Base-by-base conservation (phyloP, 495 filamentous ascomycete species). In the Hypoxylon cercidicola region DNA sequence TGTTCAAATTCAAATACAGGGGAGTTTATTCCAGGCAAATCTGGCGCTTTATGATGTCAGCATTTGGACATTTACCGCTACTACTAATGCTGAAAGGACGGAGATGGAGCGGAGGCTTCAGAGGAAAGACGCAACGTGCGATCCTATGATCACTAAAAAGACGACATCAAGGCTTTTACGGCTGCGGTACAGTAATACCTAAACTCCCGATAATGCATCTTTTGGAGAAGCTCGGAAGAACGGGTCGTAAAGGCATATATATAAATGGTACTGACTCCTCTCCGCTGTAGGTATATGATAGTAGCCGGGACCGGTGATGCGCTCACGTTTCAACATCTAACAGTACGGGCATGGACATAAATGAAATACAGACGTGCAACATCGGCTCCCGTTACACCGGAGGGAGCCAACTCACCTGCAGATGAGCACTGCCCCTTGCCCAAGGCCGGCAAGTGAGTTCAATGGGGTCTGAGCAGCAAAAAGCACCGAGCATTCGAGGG, bases 201-300 rank as follows among this genome's bases (percentile, higher is more conserved):
- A 67, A 62, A 67, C 58, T 67, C 48, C 47, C 57, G 64, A 61
- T n/a, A 30, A 67, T 62, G 64, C 64, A 62, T 3, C 57, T 54
- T 62, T 67, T 67, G 64, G 64, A 67, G 64, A 67, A 57, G 35
- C 44, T 67, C 46, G 58, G 64, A 55, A 58, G 48, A 4, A 1
- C 16, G 20, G 28, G 52, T 23, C 44, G 37, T 32, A 4, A 52
- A 23, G 46, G 28, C 12, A 54, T 67, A 61, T 53, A 47, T 37
- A 18, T 43, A 18, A 18, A 16, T 43, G 16, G 40, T 18, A 43
- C 57, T 19, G 40, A 57, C 40, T 61, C 41, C 30, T 64, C 48
- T 54, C 34, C 25, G 34, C 21, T 40, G 64, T 67, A 32, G 30
- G 30, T 32, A 67, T 62, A 48, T 50, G 10, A 53, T 55, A 62